Percentiles rank a stretch among this genome's conserved stretches.
Conservation (phyloP, 176 grass and related monocot species). For the Phoenix roebelenii region DNA sequence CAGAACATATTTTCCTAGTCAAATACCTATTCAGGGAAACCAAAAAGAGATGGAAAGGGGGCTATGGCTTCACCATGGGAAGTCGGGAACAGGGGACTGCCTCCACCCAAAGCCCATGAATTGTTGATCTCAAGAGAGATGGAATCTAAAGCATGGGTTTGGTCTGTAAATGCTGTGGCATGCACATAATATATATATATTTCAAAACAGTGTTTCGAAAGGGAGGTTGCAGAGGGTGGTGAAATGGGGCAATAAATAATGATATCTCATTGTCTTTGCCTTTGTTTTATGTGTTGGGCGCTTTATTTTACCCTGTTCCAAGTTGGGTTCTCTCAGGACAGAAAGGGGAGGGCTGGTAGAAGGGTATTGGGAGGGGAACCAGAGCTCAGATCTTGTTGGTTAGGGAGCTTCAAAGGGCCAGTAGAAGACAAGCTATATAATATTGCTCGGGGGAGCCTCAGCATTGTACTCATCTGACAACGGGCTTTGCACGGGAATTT, state of each 20-base stretch:
- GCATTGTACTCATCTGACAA: constrained; percentile 19
- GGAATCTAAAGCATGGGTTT: constrained; percentile 26
- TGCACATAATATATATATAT: too few species aligned
- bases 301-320: constrained; percentile 40
- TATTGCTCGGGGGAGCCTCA: constrained; percentile 11
- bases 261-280: constrained; percentile 23
- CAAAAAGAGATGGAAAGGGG: not conserved
- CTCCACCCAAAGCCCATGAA: constrained; percentile 8
- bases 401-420: constrained; percentile 17
- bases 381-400: constrained; percentile 7
- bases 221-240: not conserved
- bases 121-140: constrained; percentile 25
- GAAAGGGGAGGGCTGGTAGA: not conserved
- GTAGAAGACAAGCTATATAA: constrained; percentile 63
- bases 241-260: constrained; percentile 26
- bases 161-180: constrained; percentile 20
- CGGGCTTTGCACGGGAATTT: constrained; percentile 21
- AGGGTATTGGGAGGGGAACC: constrained; percentile 25
- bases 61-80: constrained; percentile 8
- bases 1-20: constrained; percentile 7
- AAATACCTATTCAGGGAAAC: constrained; percentile 34
- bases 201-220: constrained; percentile 6
- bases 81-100: constrained; percentile 19
- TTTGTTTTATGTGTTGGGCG: constrained; percentile 57
- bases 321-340: constrained; percentile 12